A percentile compares a stretch with the other conserved stretches of the same genome.
phyloP scores from a whole-genome alignment of 805 yeast species.

The Starmerella asiatica region DNA sequence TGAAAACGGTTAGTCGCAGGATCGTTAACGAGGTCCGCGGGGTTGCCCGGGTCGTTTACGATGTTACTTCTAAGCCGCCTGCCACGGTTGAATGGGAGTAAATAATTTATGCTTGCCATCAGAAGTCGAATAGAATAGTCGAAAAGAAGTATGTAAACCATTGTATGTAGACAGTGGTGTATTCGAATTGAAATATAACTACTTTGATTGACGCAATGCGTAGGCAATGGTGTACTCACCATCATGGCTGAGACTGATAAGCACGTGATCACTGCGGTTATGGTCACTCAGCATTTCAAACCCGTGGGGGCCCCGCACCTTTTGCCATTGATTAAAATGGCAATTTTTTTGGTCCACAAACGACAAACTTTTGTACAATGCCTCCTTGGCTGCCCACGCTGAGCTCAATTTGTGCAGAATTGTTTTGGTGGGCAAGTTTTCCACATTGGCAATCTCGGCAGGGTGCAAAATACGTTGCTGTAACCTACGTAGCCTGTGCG shows the following conservation, averaged over 20 bases:
- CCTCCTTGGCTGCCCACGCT: constrained; percentile 66
- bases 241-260: constrained; percentile 53
- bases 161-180: too few species aligned
- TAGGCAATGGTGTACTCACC: constrained; percentile 41
- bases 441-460: constrained; percentile 25
- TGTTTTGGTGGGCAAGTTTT: not conserved
- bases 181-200: not conserved
- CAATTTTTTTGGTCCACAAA: constrained; percentile 38
- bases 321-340: constrained; percentile 39
- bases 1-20: constrained; percentile 86
- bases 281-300: constrained; percentile 14
- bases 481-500: constrained; percentile 31
- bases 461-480: constrained; percentile 41
- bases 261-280: constrained; percentile 34
- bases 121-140: not conserved
- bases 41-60: constrained; percentile 97
- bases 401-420: constrained; percentile 34
- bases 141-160: too few species aligned
- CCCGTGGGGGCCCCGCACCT: constrained; percentile 7
- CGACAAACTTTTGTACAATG: constrained; percentile 49
- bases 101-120: constrained; percentile 3
- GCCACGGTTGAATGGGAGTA: constrained; percentile 99
- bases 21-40: constrained; percentile 98
- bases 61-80: constrained; percentile 97
- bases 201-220: constrained; percentile 8